Base-by-base conservation (phyloP, 345 rosid genomes). In the Corchorus capsularis region DNA sequence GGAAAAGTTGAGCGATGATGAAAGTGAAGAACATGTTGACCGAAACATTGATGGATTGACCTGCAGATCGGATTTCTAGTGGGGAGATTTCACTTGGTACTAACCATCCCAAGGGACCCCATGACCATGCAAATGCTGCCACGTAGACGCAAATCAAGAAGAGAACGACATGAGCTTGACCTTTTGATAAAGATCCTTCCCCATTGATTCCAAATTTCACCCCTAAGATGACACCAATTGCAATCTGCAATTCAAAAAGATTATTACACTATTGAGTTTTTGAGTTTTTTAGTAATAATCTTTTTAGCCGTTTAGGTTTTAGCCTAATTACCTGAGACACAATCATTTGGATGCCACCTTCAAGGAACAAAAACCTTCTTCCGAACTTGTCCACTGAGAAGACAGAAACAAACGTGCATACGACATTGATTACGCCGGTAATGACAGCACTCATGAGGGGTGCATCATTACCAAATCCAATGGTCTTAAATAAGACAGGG, bases 1-100 rank as follows among this genome's bases (percentile, higher is more conserved):
- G 63, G 65, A 83, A 83, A 0, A 75, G 32, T 50, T 83, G 86
- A 11, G 86, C 84, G 4, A 83, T 72, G 4, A 13, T 22, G 13
- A 83, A 83, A 8, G 86, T 83, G 81, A 80, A 83, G 34, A 83
- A 19, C 86, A 83, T 83, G 82, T 83, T 83, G 0, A 83, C 84
- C 1, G 86, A 78, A 0, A 83, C 86, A 15, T 72, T 80, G 53
- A 83, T 68, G 66, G 84, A 79, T 16, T 83, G 86, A 0, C 84
- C 84, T 2, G 84, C 86, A 0, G 83, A 83, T 62, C 84, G 74
- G 59, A 84, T 84, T 35, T 84, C 87, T 1, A 84, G 49, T 4
- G 87, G 87, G 14, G 56, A 69, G 19, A 69, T 69, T 35, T 69
- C 73, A 16, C 57, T 45, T 13, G 69, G 69, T 20, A 64, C 69